phyloP scores from a whole-genome alignment of 371 early-diverging fungal species.

The Gilbertella persicaria region DNA sequence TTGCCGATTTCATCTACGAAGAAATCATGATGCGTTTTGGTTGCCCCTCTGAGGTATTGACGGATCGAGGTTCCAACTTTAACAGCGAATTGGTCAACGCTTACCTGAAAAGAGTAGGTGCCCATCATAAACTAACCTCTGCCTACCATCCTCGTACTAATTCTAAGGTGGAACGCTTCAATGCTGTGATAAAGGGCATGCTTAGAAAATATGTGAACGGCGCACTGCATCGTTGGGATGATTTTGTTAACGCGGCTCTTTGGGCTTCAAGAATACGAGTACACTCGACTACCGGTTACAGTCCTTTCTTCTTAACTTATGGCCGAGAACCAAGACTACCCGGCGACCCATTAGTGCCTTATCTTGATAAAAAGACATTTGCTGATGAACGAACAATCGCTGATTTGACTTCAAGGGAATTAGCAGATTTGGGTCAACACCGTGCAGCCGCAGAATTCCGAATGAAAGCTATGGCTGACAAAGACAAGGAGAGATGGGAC shows the following conservation, averaged over 20 bases:
- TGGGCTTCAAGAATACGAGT: conserved; percentile 5
- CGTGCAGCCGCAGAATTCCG: background rate
- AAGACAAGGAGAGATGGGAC: conserved; percentile 8
- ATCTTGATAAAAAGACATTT: background rate
- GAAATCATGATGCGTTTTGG: conserved; percentile 22
- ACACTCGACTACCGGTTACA: conserved; percentile 3
- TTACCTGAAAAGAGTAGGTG: conserved; percentile 4
- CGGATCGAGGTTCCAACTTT: conserved; percentile 30
- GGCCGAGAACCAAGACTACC: conserved; percentile 15
- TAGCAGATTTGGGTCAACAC: background rate
- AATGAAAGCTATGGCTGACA: background rate
- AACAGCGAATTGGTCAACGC: background rate
- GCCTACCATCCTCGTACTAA: conserved; percentile 35
- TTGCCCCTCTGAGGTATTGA: conserved; percentile 25
- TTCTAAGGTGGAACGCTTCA: conserved; percentile 23
- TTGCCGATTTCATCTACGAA: conserved; percentile 23
- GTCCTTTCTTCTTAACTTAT: conserved; percentile 9
- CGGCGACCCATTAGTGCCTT: conserved; percentile 4
- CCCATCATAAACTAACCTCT: conserved; percentile 9
- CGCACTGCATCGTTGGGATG: conserved; percentile 19
- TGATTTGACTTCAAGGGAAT: background rate
- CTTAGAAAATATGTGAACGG: conserved; percentile 17
- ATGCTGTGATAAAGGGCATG: conserved; percentile 13
- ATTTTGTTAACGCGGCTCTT: conserved; percentile 18
- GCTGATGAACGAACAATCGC: background rate